A percentile compares a stretch with the other conserved stretches of the same genome.
phyloP scores from a whole-genome alignment of 495 filamentous ascomycete species.

The Daldinia concentrica region DNA sequence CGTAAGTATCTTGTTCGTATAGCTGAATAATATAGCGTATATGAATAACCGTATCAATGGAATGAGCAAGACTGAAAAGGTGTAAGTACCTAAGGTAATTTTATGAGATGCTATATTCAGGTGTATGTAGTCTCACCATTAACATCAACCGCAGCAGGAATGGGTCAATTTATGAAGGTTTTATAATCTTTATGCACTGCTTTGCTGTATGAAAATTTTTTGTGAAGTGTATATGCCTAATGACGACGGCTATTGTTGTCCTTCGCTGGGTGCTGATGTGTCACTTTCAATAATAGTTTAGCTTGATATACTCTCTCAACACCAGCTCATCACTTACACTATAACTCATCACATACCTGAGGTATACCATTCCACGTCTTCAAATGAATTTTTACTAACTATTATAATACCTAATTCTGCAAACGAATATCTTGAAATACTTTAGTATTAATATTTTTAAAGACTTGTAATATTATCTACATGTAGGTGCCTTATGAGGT shows the following conservation, averaged over 20 bases:
- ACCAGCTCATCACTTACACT: neutral
- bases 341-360: neutral
- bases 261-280: neutral
- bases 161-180: neutral
- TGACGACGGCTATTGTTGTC: neutral
- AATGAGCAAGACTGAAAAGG: neutral
- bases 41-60: conserved; percentile 1
- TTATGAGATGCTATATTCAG: neutral
- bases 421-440: too few relatives aligned
- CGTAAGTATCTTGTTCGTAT: neutral
- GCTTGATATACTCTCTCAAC: neutral
- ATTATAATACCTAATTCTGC: too few relatives aligned
- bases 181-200: neutral
- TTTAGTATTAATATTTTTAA: too few relatives aligned
- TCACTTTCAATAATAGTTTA: conserved; percentile 6
- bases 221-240: conserved; percentile 5
- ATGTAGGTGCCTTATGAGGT: neutral
- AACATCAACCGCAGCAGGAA: neutral
- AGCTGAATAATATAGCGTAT: neutral
- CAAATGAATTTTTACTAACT: too few relatives aligned
- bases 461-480: neutral
- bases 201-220: neutral
- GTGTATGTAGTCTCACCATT: neutral
- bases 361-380: too few relatives aligned
- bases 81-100: too few relatives aligned